phyloP scores from a whole-genome alignment of 129 eudicot genomes.

The Chrysanthemum seticuspe region DNA sequence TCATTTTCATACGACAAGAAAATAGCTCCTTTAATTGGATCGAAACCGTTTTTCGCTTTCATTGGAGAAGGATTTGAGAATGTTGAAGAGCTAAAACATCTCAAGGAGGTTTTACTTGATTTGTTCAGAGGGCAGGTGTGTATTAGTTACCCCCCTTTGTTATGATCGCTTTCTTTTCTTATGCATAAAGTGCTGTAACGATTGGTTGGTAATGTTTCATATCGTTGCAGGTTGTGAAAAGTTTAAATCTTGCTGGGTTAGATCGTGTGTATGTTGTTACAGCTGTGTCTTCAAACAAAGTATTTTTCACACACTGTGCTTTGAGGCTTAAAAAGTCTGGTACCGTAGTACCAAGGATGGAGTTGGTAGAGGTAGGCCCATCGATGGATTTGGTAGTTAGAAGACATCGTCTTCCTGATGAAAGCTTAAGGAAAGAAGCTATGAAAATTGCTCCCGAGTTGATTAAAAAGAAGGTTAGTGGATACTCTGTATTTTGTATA shows the following conservation, averaged over 20 bases:
- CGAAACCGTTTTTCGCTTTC: conserved; percentile 90
- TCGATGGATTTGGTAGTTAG: conserved; percentile 95
- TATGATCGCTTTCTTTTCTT: not conserved
- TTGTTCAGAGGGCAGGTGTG: conserved; percentile 80
- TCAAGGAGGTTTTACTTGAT: conserved; percentile 88
- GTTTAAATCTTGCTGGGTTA: conserved; percentile 86
- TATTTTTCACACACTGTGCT: conserved; percentile 80
- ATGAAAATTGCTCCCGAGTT: conserved; percentile 71
- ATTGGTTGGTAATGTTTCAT: not conserved
- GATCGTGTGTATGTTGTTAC: conserved; percentile 89
- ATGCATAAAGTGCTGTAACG: not conserved
- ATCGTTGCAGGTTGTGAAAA: conserved; percentile 57
- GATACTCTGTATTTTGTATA: not conserved
- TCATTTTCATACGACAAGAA: conserved; percentile 76
- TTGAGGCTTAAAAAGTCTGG: conserved; percentile 88
- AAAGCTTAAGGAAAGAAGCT: conserved; percentile 71
- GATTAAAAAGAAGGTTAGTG: conserved; percentile 76
- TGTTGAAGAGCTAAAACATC: conserved; percentile 76
- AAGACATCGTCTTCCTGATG: conserved; percentile 85
- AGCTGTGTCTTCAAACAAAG: conserved; percentile 73
- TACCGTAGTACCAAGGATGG: conserved; percentile 72
- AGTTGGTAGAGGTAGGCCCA: conserved; percentile 95
- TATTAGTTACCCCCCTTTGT: not conserved
- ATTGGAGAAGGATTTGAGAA: conserved; percentile 93
- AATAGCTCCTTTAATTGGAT: conserved; percentile 71